These are phyloP conservation scores for Fragaria vesca DNA, from an alignment of 306 rosid species.

Conservation along the genomic window DNA sequence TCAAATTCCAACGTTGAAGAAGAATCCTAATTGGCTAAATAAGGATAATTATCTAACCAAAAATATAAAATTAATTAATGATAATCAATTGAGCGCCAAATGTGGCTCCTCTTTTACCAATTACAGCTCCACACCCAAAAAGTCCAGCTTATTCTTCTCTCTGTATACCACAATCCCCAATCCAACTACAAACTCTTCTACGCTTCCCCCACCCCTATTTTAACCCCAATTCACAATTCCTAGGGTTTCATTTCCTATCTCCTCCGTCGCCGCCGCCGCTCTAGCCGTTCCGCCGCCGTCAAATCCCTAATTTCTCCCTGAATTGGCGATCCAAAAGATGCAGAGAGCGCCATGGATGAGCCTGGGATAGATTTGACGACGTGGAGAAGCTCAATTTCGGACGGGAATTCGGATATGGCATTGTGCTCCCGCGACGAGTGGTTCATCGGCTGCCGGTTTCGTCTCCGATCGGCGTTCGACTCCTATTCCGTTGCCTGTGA, in stretches of 20 bases:
- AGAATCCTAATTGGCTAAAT: background rate
- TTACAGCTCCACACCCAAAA: background rate
- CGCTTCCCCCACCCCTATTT: background rate
- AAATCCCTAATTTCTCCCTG: background rate
- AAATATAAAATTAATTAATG: background rate
- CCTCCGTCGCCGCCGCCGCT: background rate
- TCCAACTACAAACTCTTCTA: background rate
- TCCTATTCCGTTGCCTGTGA: conserved; percentile 63
- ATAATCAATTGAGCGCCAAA: background rate
- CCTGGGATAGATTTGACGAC: conserved; percentile 30
- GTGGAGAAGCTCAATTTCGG: background rate
- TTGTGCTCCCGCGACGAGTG: conserved; percentile 20
- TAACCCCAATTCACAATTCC: background rate
- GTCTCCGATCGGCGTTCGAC: conserved; percentile 58
- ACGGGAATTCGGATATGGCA: conserved; percentile 29
- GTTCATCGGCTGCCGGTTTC: conserved; percentile 48
- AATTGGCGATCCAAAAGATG: conserved; percentile 38
- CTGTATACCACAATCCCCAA: background rate
- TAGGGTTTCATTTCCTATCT: background rate
- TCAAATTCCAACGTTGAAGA: background rate
- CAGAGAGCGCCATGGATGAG: conserved; percentile 42
- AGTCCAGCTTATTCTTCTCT: background rate
- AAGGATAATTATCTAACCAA: background rate
- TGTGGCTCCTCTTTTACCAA: background rate
- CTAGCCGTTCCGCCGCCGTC: background rate